Base-by-base conservation (phyloP, 164 flowering plant genomes). In the Tinospora cordifolia region DNA sequence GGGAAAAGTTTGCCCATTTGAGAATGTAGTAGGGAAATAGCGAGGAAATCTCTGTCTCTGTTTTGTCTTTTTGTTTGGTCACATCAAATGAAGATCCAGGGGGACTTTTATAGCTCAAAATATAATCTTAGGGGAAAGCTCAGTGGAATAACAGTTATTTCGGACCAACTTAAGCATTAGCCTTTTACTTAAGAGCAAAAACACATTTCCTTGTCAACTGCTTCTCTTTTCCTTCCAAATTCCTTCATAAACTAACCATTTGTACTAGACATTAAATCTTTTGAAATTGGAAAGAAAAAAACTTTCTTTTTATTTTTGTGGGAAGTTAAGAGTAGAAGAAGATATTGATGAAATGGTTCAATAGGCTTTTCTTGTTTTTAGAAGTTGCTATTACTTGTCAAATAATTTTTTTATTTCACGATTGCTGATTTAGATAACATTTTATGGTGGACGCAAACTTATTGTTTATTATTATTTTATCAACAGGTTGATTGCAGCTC, bases 401-500 rank as follows among this genome's bases (percentile, higher is more conserved):
- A 30, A 30, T 30, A 1, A 30, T 30, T 2, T 30, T 30, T 7
- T 27, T 64, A 1, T 40, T 47, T 65, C 6, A 25, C 25, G 27
- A 39, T 72, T 49, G 60, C 40, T 63, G 24, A 10, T 65, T 3
- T 4, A 59, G 15, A 38, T 65, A 13, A 69, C 22, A 30, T 11
- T 34, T 8, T 24, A 10, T 60, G 5, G 21, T 13, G 44, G n/a
- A 25, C 6, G 39, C 24, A 8, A 17, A 46, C 21, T 41, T 66
- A 69, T 51, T n/a, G 21, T 14, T 51, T 54, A 19, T 54, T 15
- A 10, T 8, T 6, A 14, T 77, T 47, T 62, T 41, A 70, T 57
- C 57, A 59, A 63, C 85, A 94, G 98, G 85, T 83, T 95, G 81
- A 84, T 90, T 78, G 92, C 92, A 54, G 89, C 87, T 77, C 76